A percentile compares a stretch with the other conserved stretches of the same genome.
These are phyloP conservation scores for Ceratobasidium sp. DNA, from an alignment of 1,284 basidiomycete genomes.

Conservation along the genomic window DNA sequence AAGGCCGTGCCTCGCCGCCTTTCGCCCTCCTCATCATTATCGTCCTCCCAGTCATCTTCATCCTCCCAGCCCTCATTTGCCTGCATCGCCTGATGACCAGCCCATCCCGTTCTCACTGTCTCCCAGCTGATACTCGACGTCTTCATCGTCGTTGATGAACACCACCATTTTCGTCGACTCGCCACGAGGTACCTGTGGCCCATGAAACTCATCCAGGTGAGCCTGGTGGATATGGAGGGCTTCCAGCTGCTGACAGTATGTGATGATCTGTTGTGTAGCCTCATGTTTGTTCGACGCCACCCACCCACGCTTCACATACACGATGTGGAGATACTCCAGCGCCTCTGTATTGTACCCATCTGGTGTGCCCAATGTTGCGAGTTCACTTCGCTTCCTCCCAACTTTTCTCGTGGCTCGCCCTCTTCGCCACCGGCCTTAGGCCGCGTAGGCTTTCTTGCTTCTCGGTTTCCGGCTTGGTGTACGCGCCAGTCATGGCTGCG, in stretches of 20 bases:
- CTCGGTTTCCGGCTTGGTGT: too few relatives aligned
- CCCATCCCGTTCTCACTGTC: too few relatives aligned
- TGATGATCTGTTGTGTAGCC: background rate
- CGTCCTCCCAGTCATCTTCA: background rate
- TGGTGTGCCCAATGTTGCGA: too few relatives aligned
- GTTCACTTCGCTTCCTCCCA: too few relatives aligned
- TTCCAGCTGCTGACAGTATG: background rate
- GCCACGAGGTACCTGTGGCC: background rate
- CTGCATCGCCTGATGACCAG: background rate
- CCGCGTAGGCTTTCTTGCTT: too few relatives aligned
- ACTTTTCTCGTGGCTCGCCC: too few relatives aligned
- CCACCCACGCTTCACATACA: background rate
- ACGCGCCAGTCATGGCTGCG: too few relatives aligned
- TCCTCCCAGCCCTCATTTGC: background rate
- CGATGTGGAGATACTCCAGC: constrained; percentile 35
- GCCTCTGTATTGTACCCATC: constrained; percentile 33
- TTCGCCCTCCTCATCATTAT: background rate
- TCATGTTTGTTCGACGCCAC: background rate
- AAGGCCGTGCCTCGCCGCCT: background rate
- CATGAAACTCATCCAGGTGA: background rate
- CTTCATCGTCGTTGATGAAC: background rate
- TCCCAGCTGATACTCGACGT: background rate
- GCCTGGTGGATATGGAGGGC: background rate
- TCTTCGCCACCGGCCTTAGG: too few relatives aligned
- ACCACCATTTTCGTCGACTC: background rate